These are phyloP conservation scores for Gnomoniopsis smithogilvyi DNA, from an alignment of 2,329 filamentous ascomycete species.

Conservation along the genomic window DNA sequence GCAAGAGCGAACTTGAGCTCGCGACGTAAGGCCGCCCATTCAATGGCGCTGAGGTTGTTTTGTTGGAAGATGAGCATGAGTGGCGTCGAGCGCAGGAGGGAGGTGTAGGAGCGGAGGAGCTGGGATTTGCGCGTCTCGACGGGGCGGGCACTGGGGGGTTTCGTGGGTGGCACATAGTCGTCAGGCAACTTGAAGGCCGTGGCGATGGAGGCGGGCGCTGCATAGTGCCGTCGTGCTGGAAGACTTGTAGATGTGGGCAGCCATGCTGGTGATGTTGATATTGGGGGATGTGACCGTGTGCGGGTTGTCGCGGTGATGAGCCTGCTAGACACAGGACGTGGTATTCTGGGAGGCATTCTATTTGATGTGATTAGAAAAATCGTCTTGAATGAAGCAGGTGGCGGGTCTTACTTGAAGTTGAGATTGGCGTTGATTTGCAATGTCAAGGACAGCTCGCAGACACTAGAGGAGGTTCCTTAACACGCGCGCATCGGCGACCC, in stretches of 20 bases:
- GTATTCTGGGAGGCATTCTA: constrained; percentile 17
- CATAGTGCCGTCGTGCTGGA: constrained; percentile 23
- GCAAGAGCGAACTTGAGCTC: constrained; percentile 55
- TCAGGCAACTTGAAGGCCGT: constrained; percentile 35
- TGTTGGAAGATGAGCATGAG: constrained; percentile 79
- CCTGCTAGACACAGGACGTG: constrained; percentile 11
- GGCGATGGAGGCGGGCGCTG: constrained; percentile 18
- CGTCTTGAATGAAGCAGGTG: background rate
- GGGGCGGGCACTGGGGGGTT: constrained; percentile 84
- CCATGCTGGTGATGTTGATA: background rate
- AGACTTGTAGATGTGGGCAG: background rate
- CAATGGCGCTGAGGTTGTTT: constrained; percentile 66
- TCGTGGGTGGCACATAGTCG: constrained; percentile 60
- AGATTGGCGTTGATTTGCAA: background rate
- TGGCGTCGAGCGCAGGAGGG: constrained; percentile 79
- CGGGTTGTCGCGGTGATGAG: constrained; percentile 6
- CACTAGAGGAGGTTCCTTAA: background rate
- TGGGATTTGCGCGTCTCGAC: constrained; percentile 89
- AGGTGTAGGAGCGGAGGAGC: constrained; percentile 80
- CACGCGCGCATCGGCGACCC: background rate
- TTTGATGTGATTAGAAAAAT: background rate
- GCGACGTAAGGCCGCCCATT: constrained; percentile 70
- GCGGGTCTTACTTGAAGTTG: background rate
- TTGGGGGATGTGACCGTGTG: background rate
- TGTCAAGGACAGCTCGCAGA: background rate